Percentiles rank a stretch among this genome's conserved stretches.
Evolutionary conservation across 2,329 filamentous ascomycete species (phyloP).

Genomic region (Sporothrix protearum): DNA sequence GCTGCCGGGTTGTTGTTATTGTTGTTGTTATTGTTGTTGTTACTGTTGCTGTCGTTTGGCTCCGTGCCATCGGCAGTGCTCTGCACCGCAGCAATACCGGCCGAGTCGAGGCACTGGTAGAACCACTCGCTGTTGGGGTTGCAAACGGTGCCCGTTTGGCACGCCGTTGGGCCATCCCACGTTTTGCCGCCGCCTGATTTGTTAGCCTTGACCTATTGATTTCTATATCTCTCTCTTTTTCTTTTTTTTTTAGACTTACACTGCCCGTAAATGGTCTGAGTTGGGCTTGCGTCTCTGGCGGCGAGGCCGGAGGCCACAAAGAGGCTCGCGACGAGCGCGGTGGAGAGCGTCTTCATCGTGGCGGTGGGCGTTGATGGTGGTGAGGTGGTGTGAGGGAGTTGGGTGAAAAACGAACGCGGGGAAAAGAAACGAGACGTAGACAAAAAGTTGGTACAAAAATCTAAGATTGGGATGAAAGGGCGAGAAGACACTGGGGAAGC

Average conservation of each 20-base stretch:
- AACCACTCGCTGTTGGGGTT: constrained; percentile 22
- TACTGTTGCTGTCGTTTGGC: not conserved
- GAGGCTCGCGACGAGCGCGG: not conserved
- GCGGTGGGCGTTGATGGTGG: not conserved
- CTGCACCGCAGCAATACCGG: not conserved
- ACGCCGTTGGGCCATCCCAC: constrained; percentile 22
- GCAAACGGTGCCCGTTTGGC: constrained; percentile 21
- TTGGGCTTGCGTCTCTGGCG: not conserved
- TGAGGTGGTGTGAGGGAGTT: not conserved
- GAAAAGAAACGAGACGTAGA: not conserved
- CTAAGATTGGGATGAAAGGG: not conserved
- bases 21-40: not conserved
- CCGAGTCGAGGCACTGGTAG: constrained; percentile 18
- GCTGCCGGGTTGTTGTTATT: not conserved
- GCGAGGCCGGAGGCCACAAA: constrained; percentile 15
- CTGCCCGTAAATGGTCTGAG: constrained; percentile 21
- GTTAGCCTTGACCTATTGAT: not conserved
- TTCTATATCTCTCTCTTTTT: not conserved
- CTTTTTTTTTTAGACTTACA: constrained; percentile 11
- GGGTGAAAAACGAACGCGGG: not conserved
- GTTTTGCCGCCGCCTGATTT: constrained; percentile 21
- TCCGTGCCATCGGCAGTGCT: not conserved
- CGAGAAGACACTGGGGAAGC: not conserved
- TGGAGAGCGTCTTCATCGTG: constrained; percentile 13
- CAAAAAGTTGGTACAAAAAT: not conserved